Base-by-base conservation (phyloP, 305 asterid species). In the Lippia alba region DNA sequence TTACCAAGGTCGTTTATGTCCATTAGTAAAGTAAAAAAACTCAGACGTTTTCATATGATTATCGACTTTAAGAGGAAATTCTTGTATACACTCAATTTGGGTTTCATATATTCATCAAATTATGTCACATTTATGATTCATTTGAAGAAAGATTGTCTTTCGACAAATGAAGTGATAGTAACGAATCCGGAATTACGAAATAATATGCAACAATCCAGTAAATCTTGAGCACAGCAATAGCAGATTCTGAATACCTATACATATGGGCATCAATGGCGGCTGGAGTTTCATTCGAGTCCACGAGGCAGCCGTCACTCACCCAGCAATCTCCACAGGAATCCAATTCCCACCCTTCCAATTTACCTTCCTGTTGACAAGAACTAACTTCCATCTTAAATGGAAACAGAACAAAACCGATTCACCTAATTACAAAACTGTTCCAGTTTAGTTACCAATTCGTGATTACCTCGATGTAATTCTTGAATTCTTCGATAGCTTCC, bases 281-380 rank as follows among this genome's bases (percentile, higher is more conserved):
- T n/a, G 98, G 97, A 56, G 81, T 51, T 60, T 91, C 92, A 57
- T 84, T 85, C 12, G 96, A 89, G 79, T 93, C 98, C 34, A 89
- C 96, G 7, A 91, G 97, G 65, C 98, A 93, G 4, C 98, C 98
- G 48, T 93, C 98, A 64, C 94, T 91, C 24, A 93, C 98, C 96
- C 94, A 86, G 74, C 97, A 91, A 58, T 93, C 96, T 70, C 98
- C 98, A 69, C 98, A 93, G 0, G 88, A 78, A 58, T 93, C 97
- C 57, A 93, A 57, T 68, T 89, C 96, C 96, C 94, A 93, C 56
- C 98, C 98, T 64, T 77, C 72, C 61, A 93, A 50, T 61, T 70
- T 78, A 64, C 91, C 96, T 81, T 86, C 74, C 96, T 91, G 81
- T 8, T 3, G 5, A 66, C 39, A 49, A 53, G 33, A 6, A 12